These are phyloP conservation scores for Pelargonium hybrid DNA, from an alignment of 441 rosid genomes.

Conservation along the genomic window DNA sequence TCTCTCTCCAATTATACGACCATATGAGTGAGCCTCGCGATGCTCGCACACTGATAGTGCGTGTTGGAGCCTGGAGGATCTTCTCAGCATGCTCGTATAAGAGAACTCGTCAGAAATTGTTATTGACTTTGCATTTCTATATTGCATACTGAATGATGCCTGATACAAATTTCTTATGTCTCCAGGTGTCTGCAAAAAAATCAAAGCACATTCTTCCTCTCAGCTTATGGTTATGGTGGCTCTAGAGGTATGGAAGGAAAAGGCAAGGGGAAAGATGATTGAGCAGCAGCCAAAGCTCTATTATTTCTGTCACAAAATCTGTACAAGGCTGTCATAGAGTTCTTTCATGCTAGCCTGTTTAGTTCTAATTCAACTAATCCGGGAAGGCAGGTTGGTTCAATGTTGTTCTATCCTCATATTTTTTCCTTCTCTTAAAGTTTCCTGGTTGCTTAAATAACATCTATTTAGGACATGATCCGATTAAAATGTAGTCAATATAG, in stretches of 20 bases:
- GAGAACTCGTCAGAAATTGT: not conserved
- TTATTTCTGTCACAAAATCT: not conserved
- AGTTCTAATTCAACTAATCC: not conserved
- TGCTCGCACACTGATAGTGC: too few relatives aligned
- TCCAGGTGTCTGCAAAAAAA: constrained; percentile 84
- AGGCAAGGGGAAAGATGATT: constrained; percentile 70
- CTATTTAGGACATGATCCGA: not conserved
- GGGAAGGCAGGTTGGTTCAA: not conserved
- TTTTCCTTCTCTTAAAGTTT: not conserved
- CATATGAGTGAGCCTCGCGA: too few relatives aligned
- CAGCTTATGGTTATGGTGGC: constrained; percentile 44
- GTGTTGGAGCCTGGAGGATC: too few relatives aligned
- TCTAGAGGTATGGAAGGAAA: constrained; percentile 42
- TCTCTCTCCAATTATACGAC: too few relatives aligned
- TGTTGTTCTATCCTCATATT: not conserved
- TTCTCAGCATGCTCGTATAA: too few relatives aligned
- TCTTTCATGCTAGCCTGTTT: not conserved
- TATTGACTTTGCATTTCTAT: not conserved
- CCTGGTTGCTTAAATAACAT: not conserved
- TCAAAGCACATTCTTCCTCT: constrained; percentile 58
- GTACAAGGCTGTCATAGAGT: not conserved
- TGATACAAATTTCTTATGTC: not conserved
- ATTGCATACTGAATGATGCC: not conserved
- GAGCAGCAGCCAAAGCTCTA: constrained; percentile 13
- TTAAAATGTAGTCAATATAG: not conserved